These are phyloP conservation scores for Seminavis robusta DNA, from an alignment of 108 stramenopile species.

Conservation along the genomic window DNA sequence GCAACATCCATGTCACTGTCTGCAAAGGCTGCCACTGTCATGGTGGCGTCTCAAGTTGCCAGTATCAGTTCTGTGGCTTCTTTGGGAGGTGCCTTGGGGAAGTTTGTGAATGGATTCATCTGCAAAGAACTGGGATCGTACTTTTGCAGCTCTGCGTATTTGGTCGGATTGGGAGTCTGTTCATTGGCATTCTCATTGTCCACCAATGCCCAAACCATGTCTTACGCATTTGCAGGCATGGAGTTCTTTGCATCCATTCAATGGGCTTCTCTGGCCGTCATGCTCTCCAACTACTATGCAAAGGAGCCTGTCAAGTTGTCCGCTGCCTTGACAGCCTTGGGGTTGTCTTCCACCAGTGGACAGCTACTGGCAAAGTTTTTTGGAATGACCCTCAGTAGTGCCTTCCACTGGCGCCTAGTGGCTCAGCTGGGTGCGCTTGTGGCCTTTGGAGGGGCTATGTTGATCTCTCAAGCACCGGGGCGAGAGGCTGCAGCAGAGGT, in stretches of 20 bases:
- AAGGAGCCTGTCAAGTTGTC: constrained; percentile 13
- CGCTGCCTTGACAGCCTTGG: constrained; percentile 20
- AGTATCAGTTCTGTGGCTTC: constrained; percentile 2
- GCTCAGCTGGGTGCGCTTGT: constrained; percentile 16
- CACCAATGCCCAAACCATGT: constrained; percentile 6
- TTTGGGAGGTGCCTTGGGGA: constrained; percentile 39
- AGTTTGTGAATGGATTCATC: constrained; percentile 51
- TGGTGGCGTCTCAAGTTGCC: neutral
- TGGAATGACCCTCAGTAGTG: constrained; percentile 12
- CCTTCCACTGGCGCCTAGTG: constrained; percentile 31
- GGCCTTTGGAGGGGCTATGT: constrained; percentile 26
- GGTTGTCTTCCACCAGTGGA: constrained; percentile 29
- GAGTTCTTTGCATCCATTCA: constrained; percentile 40
- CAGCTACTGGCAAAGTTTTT: constrained; percentile 23
- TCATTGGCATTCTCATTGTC: constrained; percentile 1
- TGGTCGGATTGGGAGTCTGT: neutral
- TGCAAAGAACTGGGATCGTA: constrained; percentile 33
- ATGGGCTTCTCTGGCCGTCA: constrained; percentile 25
- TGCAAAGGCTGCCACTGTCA: constrained; percentile 17
- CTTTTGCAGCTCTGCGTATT: constrained; percentile 10
- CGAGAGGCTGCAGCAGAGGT: too few relatives aligned
- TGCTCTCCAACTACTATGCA: constrained; percentile 17
- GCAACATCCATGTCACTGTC: neutral
- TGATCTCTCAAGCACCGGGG: too few relatives aligned
- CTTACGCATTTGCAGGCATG: constrained; percentile 9